Percentiles rank a stretch among this genome's conserved stretches.
Conservation (phyloP, 2,329 filamentous ascomycete species). For the Aspergillus sp. region DNA sequence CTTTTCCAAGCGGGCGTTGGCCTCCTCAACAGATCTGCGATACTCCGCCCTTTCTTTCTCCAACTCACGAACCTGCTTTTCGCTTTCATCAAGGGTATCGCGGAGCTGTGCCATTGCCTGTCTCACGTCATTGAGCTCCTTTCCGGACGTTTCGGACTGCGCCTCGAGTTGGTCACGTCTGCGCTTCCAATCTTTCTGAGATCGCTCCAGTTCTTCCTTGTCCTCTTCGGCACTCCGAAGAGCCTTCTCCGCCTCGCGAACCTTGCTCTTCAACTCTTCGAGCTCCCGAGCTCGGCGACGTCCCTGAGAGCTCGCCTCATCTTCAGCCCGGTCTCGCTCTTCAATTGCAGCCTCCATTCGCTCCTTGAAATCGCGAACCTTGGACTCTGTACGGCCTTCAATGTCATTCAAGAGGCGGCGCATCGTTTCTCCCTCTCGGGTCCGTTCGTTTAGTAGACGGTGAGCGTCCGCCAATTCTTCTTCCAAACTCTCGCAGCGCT, state of each 20-base stretch:
- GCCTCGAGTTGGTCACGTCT: constrained; percentile 75
- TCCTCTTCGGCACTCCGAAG: constrained; percentile 70
- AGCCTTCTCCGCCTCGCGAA: constrained; percentile 78
- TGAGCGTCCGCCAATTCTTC: constrained; percentile 91
- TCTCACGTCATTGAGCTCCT: constrained; percentile 74
- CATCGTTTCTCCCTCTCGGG: constrained; percentile 93
- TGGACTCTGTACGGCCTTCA: constrained; percentile 75
- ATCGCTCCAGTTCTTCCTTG: constrained; percentile 72
- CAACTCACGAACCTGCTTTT: constrained; percentile 77
- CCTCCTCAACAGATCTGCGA: constrained; percentile 74
- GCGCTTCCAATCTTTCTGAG: constrained; percentile 71
- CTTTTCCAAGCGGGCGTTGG: constrained; percentile 74
- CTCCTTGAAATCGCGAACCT: constrained; percentile 83
- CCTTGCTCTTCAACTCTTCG: constrained; percentile 77
- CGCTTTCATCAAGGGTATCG: constrained; percentile 80
- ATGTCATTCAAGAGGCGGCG: constrained; percentile 81
- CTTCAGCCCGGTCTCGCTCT: constrained; percentile 88
- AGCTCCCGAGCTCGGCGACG: constrained; percentile 76
- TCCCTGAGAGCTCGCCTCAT: constrained; percentile 77
- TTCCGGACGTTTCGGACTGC: constrained; percentile 64
- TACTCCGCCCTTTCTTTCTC: constrained; percentile 80
- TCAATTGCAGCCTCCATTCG: constrained; percentile 88
- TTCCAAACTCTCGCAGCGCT: constrained; percentile 80
- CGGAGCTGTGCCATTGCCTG: constrained; percentile 75
- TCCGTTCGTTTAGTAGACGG: constrained; percentile 79